phyloP scores from a whole-genome alignment of 495 filamentous ascomycete genomes.

The Xanthoparmelia taractica region DNA sequence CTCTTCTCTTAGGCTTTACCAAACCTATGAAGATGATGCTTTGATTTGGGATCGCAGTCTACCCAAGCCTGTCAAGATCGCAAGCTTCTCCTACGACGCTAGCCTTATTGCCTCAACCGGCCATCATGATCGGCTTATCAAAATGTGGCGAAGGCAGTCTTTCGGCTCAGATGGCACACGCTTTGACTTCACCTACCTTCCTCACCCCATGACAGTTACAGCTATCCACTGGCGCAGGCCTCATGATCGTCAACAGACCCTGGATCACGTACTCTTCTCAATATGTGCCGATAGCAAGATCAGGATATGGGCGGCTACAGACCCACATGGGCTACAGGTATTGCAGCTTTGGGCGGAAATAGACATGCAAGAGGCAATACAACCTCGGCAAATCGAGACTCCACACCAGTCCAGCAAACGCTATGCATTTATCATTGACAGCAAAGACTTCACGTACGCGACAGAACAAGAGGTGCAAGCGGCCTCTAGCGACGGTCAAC shows the following conservation, averaged over 20 bases:
- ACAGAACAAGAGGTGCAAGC: slow-evolving; percentile 68
- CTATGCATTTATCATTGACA: slow-evolving; percentile 79
- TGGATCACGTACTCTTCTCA: slow-evolving; percentile 89
- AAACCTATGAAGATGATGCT: slow-evolving; percentile 26
- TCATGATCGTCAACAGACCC: slow-evolving; percentile 63
- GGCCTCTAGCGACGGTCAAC: slow-evolving; percentile 47
- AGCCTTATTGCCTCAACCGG: slow-evolving; percentile 78
- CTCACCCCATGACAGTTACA: slow-evolving; percentile 73
- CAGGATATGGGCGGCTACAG: slow-evolving; percentile 74
- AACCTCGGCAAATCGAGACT: slow-evolving; percentile 42
- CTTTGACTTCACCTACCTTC: slow-evolving; percentile 85
- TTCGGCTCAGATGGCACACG: slow-evolving; percentile 75
- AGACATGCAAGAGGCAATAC: slow-evolving; percentile 68
- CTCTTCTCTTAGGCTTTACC: slow-evolving; percentile 57
- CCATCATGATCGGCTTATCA: slow-evolving; percentile 71
- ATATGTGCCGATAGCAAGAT: slow-evolving; percentile 78
- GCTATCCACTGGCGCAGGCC: slow-evolving; percentile 78
- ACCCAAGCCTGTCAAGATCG: slow-evolving; percentile 66
- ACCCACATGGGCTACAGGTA: slow-evolving; percentile 61
- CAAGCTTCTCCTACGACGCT: slow-evolving; percentile 77
- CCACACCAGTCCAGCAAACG: slow-evolving; percentile 36
- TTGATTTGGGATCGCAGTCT: slow-evolving; percentile 67
- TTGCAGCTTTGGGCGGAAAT: slow-evolving; percentile 77
- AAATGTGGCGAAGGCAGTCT: slow-evolving; percentile 86
- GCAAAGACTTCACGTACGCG: slow-evolving; percentile 68